These are phyloP conservation scores for Pseudomicrostroma phylloplanum DNA, from an alignment of 1,284 basidiomycete genomes.

Conservation along the genomic window DNA sequence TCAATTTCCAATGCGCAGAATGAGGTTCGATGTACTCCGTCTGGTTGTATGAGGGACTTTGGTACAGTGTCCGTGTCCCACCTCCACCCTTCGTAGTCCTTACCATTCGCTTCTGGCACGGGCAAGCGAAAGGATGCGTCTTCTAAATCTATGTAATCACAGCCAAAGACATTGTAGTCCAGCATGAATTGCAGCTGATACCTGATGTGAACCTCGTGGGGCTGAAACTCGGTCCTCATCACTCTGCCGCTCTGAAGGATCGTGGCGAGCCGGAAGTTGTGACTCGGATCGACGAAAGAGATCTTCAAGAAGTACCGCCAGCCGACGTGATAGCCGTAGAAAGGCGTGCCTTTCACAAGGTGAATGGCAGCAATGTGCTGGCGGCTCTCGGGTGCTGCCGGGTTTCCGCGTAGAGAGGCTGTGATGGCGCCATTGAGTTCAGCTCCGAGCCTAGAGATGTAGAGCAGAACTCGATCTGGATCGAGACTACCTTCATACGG, in stretches of 20 bases:
- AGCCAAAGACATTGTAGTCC: slow-evolving; percentile 91
- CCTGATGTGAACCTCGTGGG: slow-evolving; percentile 74
- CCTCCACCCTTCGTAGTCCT: neutral
- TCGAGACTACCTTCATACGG: slow-evolving; percentile 51
- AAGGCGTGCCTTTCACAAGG: slow-evolving; percentile 86
- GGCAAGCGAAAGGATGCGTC: slow-evolving; percentile 56
- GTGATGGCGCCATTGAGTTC: slow-evolving; percentile 60
- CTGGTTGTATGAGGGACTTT: slow-evolving; percentile 15
- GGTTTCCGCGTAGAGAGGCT: slow-evolving; percentile 25
- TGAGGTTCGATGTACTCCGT: slow-evolving; percentile 54
- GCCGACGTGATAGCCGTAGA: slow-evolving; percentile 87
- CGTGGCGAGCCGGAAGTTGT: slow-evolving; percentile 36
- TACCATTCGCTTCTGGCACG: slow-evolving; percentile 41
- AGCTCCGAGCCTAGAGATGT: slow-evolving; percentile 62
- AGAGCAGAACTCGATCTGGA: slow-evolving; percentile 61
- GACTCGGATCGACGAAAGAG: slow-evolving; percentile 60
- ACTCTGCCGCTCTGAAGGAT: slow-evolving; percentile 40
- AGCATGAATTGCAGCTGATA: slow-evolving; percentile 88
- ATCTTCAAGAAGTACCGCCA: slow-evolving; percentile 87
- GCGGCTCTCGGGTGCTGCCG: slow-evolving; percentile 21
- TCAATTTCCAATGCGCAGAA: slow-evolving; percentile 78
- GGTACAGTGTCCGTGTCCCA: slow-evolving; percentile 4
- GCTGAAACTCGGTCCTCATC: slow-evolving; percentile 62
- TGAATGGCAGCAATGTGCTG: slow-evolving; percentile 56
- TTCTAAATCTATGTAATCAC: slow-evolving; percentile 71